These are phyloP conservation scores for Russula emetica DNA, from an alignment of 768 basidiomycete genomes.

Conservation along the genomic window DNA sequence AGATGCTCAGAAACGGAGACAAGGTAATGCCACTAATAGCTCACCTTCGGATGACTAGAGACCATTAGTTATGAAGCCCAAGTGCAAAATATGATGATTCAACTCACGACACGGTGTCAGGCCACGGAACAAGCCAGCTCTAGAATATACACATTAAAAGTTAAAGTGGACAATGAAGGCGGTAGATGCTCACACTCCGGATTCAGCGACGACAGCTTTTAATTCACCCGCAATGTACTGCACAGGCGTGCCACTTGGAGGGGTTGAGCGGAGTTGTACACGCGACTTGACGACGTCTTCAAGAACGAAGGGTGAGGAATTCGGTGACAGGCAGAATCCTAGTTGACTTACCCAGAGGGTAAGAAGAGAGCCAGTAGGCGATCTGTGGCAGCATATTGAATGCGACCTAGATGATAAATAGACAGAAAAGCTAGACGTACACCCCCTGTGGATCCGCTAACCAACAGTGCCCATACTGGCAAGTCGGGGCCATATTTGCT, in stretches of 20 bases:
- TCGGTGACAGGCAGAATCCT: background rate
- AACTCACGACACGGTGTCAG: constrained; percentile 65
- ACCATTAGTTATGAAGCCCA: background rate
- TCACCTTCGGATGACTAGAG: constrained; percentile 61
- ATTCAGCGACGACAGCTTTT: constrained; percentile 60
- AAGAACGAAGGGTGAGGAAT: background rate
- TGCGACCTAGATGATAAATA: background rate
- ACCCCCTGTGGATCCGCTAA: constrained; percentile 79
- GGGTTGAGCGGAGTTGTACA: constrained; percentile 70
- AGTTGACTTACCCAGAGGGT: constrained; percentile 62
- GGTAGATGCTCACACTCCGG: constrained; percentile 56
- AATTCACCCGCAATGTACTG: constrained; percentile 75
- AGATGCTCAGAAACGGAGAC: constrained; percentile 11
- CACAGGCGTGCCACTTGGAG: constrained; percentile 68
- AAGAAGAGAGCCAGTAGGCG: constrained; percentile 91
- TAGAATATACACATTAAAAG: constrained; percentile 29
- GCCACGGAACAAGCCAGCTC: constrained; percentile 66
- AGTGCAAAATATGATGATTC: constrained; percentile 32
- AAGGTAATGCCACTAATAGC: background rate
- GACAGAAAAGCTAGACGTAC: constrained; percentile 41
- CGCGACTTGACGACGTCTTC: constrained; percentile 89
- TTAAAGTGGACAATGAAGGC: background rate
- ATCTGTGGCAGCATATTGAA: constrained; percentile 42
- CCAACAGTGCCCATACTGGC: constrained; percentile 81
- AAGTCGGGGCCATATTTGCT: constrained; percentile 58